Evolutionary conservation across 768 basidiomycete genomes (phyloP), one percentile per base, ranked within the genome.

Genomic region (Boletus eberwhitei): DNA sequence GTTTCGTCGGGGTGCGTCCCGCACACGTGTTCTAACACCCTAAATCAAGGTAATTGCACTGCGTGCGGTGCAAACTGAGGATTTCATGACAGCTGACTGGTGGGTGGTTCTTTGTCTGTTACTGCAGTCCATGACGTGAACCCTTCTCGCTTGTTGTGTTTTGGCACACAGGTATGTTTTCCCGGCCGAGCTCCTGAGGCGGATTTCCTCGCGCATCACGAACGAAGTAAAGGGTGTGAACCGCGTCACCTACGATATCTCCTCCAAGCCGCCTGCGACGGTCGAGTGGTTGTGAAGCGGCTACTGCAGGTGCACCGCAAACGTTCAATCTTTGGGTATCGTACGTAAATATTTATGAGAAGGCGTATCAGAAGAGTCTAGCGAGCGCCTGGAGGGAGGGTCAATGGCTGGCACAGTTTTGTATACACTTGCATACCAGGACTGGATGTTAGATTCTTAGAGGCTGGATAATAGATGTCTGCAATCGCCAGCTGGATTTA

Each of bases 71-170:
- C 88, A 91, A 68, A 87, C 94, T n/a, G 96, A 98, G 69, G 97
- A 99, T 71, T 99, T 99, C 69, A 99, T 99, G 97, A 99, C 97
- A 14, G 97, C 97, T 35, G 96, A 98, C 70, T 98, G 96, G 96
- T 93, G 66, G 40, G 82, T 46, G 12, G 2, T 29, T 46, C 8
- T 29, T 37, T 24, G 11, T 36, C 32, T 37, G 19, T 48, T 29
- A 6, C 11, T 37, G 7, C 24, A 19, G 14, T 9, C 7, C 2
- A 19, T 52, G 49, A 46, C 21, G 21, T 52, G 38, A 19, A 40
- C 16, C 16, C 7, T n/a, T 60, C 19, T 34, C 13, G 72, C 70
- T 71, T 64, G 50, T 40, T 12, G 41, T 16, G 38, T 16, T 34
- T 1, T 34, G 43, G 61, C 44, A n/a, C 13, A 19, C 59, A 92